Evolutionary conservation across 805 yeast species (phyloP).

Genomic region (Candida silvatica): DNA sequence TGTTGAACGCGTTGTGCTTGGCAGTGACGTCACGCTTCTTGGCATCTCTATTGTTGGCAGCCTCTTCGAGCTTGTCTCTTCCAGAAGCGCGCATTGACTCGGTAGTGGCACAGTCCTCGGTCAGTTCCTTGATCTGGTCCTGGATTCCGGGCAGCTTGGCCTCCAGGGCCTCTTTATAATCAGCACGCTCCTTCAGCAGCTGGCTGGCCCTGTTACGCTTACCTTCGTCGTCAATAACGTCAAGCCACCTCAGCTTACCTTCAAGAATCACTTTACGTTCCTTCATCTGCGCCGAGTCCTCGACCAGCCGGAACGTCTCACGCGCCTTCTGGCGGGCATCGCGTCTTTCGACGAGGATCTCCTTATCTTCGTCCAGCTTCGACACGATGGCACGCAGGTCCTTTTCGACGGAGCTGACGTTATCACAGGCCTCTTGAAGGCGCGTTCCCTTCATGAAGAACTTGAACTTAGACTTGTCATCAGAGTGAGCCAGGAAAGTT

Average conservation of each 20-base stretch:
- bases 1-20: conserved; percentile 9
- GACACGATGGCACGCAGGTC: conserved; percentile 33
- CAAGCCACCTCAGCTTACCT: conserved; percentile 44
- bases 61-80: conserved; percentile 5
- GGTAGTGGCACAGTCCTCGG: conserved; percentile 9
- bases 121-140: conserved; percentile 11
- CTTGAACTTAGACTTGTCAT: conserved; percentile 62
- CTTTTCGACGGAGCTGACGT: conserved; percentile 33
- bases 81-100: not conserved
- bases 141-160: conserved; percentile 9
- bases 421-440: conserved; percentile 54
- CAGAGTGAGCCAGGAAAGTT: conserved; percentile 72
- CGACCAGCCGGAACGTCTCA: conserved; percentile 29
- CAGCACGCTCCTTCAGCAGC: conserved; percentile 10
- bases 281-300: conserved; percentile 32
- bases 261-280: conserved; percentile 30
- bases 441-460: conserved; percentile 78
- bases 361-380: conserved; percentile 28
- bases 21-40: not conserved
- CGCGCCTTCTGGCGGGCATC: conserved; percentile 34
- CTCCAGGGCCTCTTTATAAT: conserved; percentile 7
- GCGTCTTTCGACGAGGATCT: conserved; percentile 23
- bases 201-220: conserved; percentile 14
- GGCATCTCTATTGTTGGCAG: conserved; percentile 5
- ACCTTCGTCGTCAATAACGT: conserved; percentile 22